Evolutionary conservation across 1,284 basidiomycete genomes (phyloP), one percentile per base, ranked within the genome.

Genomic region (Ceraceosorus bombacis): DNA sequence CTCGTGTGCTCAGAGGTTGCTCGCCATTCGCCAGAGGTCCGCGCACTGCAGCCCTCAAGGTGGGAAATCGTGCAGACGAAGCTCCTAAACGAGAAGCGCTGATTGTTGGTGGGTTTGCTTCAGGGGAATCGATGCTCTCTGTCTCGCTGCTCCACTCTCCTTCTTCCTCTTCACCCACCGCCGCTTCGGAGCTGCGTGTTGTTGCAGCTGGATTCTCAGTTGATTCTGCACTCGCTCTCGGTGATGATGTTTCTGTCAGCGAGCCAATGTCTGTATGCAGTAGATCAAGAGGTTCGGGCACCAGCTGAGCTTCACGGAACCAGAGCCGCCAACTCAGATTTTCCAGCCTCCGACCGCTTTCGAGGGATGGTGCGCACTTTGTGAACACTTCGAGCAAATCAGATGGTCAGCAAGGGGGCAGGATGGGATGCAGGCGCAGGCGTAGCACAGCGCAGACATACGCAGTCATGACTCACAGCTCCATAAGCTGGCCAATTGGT

Each of bases 271-370:
- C 43, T 10, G 43, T 15, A 15, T 10, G 43, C 43, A 46, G 43
- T 15, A 46, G 10, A 15, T 46, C 9, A 4, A 10, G 10, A 15
- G 43, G 27, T 27, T 27, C 43, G 43, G 54, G 54, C 27, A 55
- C 27, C 55, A 61, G 49, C 55, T 57, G 41, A 60, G 64, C 37
- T 65, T 87, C 83, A 64, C 84, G 82, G 72, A 87, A 83, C 88
- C 87, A 88, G n/a, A 90, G 79, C 54, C 88, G 80, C 88, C 88
- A 90, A 10, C 85, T 85, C 61, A 89, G 85, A 71, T 90, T 89
- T 78, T 90, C 88, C 27, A 89, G 81, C 36, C 88, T 80, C 17
- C 81, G 81, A 15, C 88, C 88, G 67, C 89, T 85, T 70, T 86
- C 82, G 6, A 90, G 78, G 5, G 84, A 85, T 66, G 83, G 82